Conservation (phyloP, 345 rosid species). For the Sonneratia alba region DNA sequence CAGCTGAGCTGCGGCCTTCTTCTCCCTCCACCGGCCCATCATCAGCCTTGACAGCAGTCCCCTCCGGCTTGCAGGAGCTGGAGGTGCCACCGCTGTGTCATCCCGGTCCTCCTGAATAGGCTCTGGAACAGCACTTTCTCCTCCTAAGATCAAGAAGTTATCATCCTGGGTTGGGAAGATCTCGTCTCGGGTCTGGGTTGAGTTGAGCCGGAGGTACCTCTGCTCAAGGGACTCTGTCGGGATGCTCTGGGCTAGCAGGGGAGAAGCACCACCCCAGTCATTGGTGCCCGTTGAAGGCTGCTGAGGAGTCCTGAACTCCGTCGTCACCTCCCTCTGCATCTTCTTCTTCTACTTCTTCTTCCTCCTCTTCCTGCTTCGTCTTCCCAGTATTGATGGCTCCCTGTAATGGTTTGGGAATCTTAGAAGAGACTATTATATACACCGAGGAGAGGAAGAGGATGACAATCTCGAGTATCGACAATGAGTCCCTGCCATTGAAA, state of each 20-base stretch:
- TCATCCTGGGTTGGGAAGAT: constrained; percentile 13
- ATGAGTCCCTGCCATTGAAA: not conserved
- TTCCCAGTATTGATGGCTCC: not conserved
- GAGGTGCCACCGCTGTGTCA: not conserved
- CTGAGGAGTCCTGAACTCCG: constrained; percentile 47
- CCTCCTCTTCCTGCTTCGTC: constrained; percentile 13
- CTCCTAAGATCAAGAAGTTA: not conserved
- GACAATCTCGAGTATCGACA: not conserved
- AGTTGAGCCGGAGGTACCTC: constrained; percentile 31
- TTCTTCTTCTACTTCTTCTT: not conserved
- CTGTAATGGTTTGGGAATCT: not conserved
- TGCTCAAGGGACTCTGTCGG: constrained; percentile 45
- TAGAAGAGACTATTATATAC: not conserved
- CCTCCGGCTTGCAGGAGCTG: not conserved
- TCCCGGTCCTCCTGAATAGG: not conserved
- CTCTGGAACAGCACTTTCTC: not conserved
- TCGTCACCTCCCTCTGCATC: constrained; percentile 18
- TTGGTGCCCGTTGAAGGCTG: constrained; percentile 44
- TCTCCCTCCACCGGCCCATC: constrained; percentile 10
- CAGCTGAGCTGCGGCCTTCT: constrained; percentile 8
- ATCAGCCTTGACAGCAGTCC: constrained; percentile 20
- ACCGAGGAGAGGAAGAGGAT: not conserved
- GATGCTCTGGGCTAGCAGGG: constrained; percentile 43
- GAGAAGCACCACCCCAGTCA: constrained; percentile 57
- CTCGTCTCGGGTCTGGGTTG: constrained; percentile 24